phyloP scores from a whole-genome alignment of 257 asterid genomes.

The Solanum pinnatisectum region DNA sequence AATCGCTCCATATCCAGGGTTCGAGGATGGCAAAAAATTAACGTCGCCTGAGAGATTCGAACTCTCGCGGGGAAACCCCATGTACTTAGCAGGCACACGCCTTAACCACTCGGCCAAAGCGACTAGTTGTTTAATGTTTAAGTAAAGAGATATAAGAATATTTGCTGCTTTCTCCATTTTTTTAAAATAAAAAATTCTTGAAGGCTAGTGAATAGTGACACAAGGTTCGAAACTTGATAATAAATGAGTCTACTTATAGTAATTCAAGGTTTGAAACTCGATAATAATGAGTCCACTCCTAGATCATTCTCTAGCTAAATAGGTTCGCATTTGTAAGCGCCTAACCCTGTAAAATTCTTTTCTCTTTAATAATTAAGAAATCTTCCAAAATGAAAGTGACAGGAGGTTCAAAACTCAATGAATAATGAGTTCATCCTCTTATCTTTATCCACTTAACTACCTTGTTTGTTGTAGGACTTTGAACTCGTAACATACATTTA shows the following conservation, averaged over 20 bases:
- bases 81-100: slow-evolving; percentile 53
- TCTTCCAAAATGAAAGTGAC: neutral
- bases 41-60: slow-evolving; percentile 99
- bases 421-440: neutral
- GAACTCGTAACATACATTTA: neutral
- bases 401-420: neutral
- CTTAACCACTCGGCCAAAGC: slow-evolving; percentile 89
- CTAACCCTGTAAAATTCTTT: neutral
- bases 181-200: too few species aligned
- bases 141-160: too few species aligned
- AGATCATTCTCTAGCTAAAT: too few species aligned
- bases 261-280: neutral
- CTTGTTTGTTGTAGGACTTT: neutral
- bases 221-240: too few species aligned
- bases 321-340: neutral
- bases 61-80: slow-evolving; percentile 99
- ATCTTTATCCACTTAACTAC: neutral
- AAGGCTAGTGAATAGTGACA: too few species aligned
- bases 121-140: slow-evolving; percentile 2
- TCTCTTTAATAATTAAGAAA: neutral
- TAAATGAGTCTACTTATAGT: neutral
- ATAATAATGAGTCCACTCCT: neutral
- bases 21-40: too few species aligned
- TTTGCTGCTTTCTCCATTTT: too few species aligned
- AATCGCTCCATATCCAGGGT: too few species aligned